Evolutionary conservation across 306 rosid species (phyloP), one percentile per base, ranked within the genome.

Genomic region (Corylus heterophylla): DNA sequence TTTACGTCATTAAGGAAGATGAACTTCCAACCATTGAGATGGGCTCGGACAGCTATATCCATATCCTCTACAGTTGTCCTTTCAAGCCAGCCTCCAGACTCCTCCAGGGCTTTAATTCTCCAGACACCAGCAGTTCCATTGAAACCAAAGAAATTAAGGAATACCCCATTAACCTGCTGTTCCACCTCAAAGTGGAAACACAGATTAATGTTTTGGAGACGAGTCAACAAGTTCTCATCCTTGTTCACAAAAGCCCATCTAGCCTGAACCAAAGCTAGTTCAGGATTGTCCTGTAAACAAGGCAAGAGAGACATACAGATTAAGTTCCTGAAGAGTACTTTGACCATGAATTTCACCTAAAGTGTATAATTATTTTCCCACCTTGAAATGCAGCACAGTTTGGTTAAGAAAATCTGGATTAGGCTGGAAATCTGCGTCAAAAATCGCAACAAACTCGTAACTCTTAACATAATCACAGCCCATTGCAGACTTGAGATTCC

Each of bases 81-180:
- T 83, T 94, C 97, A 11, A 94, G 89, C 97, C 98, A 94, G 51
- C 98, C 98, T 35, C 98, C 98, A 3, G 98, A 94, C 56, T 89
- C 98, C 80, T 94, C 97, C 0, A 94, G 86, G 45, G 98, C 94
- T 87, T 92, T 87, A 82, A 90, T 92, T 88, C 98, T 89, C 98
- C 98, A 94, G 81, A 94, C 97, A 74, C 98, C 98, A 29, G 98
- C 98, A 64, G 98, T 94, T 86, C 98, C 98, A 85, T 94, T 94
- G 88, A 94, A 94, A 63, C 98, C 98, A 56, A 94, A 92, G 85
- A 94, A 94, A 83, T 86, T 92, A 73, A 92, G 97, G 76, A 92
- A 90, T 22, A 87, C 86, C 59, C 98, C 97, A 81, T 94, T 94
- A 76, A 94, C 98, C 79, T 94, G 98, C 76, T 94, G 98, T 85